Base-by-base conservation (phyloP, 2,329 filamentous ascomycete species). In the Pleurostoma richardsiae region DNA sequence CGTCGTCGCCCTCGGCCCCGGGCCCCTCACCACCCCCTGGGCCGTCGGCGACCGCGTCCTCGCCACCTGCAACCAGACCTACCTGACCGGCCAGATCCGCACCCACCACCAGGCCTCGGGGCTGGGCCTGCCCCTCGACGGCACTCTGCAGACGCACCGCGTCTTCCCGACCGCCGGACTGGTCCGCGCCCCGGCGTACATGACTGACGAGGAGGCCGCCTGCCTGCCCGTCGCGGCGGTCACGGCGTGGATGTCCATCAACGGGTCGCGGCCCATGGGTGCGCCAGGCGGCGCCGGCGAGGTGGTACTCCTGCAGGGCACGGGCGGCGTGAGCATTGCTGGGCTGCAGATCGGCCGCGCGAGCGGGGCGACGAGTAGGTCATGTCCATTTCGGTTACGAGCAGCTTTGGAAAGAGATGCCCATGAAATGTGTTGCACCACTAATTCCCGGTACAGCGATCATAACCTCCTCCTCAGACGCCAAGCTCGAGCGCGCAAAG, bases 241-340 rank as follows among this genome's bases (percentile, higher is more conserved):
- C 30, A 85, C 83, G 3, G 82, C 82, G 0, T 85, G 79, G 80
- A 84, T 81, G 77, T 70, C 77, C 6, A 68, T 86, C 54, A 84
- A 85, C 60, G 75, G 77, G 41, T 76, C 81, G 66, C 67, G 76
- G 29, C 76, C 78, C 0, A 56, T 79, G 0, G 78, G 77, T 1
- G 64, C 77, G 44, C 69, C 72, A 4, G 71, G 72, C 2, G 75
- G 74, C 0, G 54, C 60, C 43, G 68, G 66, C 4, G 66, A 73
- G 51, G 67, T 66, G 2, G 70, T 80, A 4, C 58, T 81, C 10
- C 59, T 79, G 4, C 77, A 80, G 54, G 78, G 78, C 3, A 82
- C 76, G 0, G 76, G 77, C 2, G 77, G 74, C 3, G 76, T 81
- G 4, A 61, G 72, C 10, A 62, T 80, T 33, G 67, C 70, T 7